Evolutionary conservation across 305 asterid species (phyloP), one percentile per base, ranked within the genome.

Genomic region (Salvia sclarea): DNA sequence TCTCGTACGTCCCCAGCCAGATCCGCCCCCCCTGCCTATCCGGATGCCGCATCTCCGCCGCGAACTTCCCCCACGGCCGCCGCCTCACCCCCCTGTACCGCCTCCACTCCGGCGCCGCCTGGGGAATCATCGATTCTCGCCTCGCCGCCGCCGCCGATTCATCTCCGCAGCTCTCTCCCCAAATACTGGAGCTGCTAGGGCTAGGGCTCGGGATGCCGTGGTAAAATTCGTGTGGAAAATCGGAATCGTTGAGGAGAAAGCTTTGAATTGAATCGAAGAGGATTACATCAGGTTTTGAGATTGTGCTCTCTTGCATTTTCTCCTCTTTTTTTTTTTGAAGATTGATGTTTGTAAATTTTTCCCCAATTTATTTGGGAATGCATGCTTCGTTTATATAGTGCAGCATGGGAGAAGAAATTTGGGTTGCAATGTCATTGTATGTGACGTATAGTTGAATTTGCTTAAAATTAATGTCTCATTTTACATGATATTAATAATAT

Each of bases 1-100:
- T 82, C 69, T 67, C 75, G 58, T 78, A 82, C 0, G 90, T 85
- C 35, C 88, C 90, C 1, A 85, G 73, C 90, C 90, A 85, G 2
- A 75, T n/a, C 66, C 84, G 74, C 2, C 70, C 9, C 0, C 86
- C 76, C 56, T 55, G 79, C 79, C 62, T 76, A 6, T 11, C 72
- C 0, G 84, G 84, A 25, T 82, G 61, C 66, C 87, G 73, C 63
- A 78, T 82, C 80, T 84, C 90, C 52, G 87, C 86, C 28, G 85
- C 76, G 11, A 75, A 81, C 71, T 62, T 84, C 22, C 83, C 85
- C 87, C 88, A 85, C 25, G 82, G 85, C 82, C 88, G 69, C 76
- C 86, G 43, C 78, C 83, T 67, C 61, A 85, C 88, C 0, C 91
- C 91, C 0, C 75, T 60, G 48, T 74, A 85, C 61, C 83, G 59